These are phyloP conservation scores for Colletotrichum tofieldiae DNA, from an alignment of 2,329 filamentous ascomycete genomes.

Conservation along the genomic window DNA sequence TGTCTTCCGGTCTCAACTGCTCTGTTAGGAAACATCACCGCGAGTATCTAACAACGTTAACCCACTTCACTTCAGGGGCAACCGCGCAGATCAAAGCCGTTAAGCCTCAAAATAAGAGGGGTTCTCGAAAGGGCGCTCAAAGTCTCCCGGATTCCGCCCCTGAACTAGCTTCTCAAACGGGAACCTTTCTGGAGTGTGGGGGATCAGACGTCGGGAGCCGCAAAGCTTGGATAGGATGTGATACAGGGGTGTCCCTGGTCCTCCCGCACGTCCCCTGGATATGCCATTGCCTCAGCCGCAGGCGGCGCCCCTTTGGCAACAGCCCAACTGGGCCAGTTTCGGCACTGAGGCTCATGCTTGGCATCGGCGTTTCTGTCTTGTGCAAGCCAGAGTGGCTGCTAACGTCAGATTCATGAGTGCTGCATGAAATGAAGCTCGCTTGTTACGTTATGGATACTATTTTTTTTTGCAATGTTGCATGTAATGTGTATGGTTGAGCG, in stretches of 20 bases:
- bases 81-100: neutral
- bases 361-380: neutral
- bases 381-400: neutral
- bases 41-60: neutral
- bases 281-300: neutral
- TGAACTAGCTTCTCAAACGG: neutral
- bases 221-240: slow-evolving; percentile 25
- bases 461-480: too few species aligned
- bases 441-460: neutral
- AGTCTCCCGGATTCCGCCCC: neutral
- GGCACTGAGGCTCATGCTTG: slow-evolving; percentile 21
- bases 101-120: neutral
- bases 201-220: slow-evolving; percentile 26
- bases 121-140: neutral
- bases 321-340: neutral
- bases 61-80: slow-evolving; percentile 1
- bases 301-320: neutral
- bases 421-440: slow-evolving; percentile 4
- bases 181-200: slow-evolving; percentile 31
- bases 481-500: neutral
- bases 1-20: neutral
- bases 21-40: neutral
- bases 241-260: slow-evolving; percentile 20
- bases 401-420: slow-evolving; percentile 7
- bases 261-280: neutral